Evolutionary conservation across 306 rosid genomes (phyloP).

Genomic region (Dalbergia oliveri): DNA sequence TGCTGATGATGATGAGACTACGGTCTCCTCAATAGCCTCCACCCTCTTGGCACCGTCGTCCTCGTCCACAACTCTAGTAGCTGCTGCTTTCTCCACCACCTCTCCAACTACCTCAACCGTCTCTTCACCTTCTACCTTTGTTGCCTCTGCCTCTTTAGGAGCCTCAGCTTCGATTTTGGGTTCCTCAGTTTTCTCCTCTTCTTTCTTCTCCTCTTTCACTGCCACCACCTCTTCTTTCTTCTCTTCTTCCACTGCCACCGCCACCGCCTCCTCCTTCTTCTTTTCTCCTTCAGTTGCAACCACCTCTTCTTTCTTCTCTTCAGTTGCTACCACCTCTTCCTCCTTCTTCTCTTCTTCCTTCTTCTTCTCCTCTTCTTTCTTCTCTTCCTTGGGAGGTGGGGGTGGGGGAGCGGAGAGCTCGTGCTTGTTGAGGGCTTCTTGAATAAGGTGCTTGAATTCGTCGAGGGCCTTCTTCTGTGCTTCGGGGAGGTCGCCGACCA

Average conservation of each 20-base stretch:
- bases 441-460: constrained; percentile 73
- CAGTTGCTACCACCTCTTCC: background rate
- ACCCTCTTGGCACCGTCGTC: constrained; percentile 80
- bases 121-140: constrained; percentile 5
- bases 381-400: background rate
- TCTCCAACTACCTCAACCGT: constrained; percentile 28
- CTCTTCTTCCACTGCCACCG: background rate
- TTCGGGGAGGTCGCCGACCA: constrained; percentile 82
- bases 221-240: background rate
- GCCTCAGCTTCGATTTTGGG: constrained; percentile 26
- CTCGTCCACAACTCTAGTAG: constrained; percentile 39
- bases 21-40: constrained; percentile 74
- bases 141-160: background rate
- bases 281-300: background rate
- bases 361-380: background rate
- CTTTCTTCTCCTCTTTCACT: constrained; percentile 17
- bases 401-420: constrained; percentile 64
- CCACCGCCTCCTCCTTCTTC: constrained; percentile 2
- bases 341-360: constrained; percentile 19
- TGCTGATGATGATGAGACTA: constrained; percentile 48
- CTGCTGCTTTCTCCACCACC: constrained; percentile 44
- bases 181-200: constrained; percentile 31
- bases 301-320: constrained; percentile 3
- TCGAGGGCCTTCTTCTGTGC: constrained; percentile 81
- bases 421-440: constrained; percentile 79